Percentiles rank a stretch among this genome's conserved stretches.
These are phyloP conservation scores for Lactifluus pinguis DNA, from an alignment of 768 basidiomycete species.

Conservation along the genomic window DNA sequence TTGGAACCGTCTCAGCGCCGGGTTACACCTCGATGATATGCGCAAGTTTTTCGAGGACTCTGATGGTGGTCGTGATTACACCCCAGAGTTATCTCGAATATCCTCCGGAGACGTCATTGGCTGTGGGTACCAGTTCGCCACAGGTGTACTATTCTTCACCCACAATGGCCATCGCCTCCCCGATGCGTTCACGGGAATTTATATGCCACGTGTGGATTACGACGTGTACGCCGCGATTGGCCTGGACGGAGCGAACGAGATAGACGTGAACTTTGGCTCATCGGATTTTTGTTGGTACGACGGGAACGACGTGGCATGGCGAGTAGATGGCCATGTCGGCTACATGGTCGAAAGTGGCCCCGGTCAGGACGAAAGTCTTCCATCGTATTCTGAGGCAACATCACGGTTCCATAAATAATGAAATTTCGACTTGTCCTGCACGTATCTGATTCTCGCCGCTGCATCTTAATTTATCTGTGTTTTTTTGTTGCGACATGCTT, in stretches of 20 bases:
- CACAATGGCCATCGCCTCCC: slow-evolving; percentile 50
- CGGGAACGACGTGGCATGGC: slow-evolving; percentile 60
- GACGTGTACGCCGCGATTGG: slow-evolving; percentile 64
- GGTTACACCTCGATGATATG: slow-evolving; percentile 60
- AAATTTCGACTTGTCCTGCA: background rate
- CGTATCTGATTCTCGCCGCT: background rate
- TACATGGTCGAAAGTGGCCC: slow-evolving; percentile 28
- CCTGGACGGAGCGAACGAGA: slow-evolving; percentile 41
- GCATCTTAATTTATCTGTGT: no score
- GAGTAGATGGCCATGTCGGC: slow-evolving; percentile 55
- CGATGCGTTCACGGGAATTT: slow-evolving; percentile 50
- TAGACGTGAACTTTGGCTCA: slow-evolving; percentile 60
- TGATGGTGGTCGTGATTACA: slow-evolving; percentile 54
- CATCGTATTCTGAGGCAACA: slow-evolving; percentile 7
- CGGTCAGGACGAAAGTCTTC: slow-evolving; percentile 36
- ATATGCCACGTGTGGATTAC: slow-evolving; percentile 38
- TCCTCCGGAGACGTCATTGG: slow-evolving; percentile 46
- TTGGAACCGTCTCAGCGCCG: slow-evolving; percentile 61
- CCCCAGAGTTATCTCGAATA: slow-evolving; percentile 27
- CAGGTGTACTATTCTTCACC: slow-evolving; percentile 52
- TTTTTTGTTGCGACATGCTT: no score
- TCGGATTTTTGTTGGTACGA: slow-evolving; percentile 52
- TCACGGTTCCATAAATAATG: background rate
- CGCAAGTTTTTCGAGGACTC: slow-evolving; percentile 67
- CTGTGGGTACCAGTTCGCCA: slow-evolving; percentile 52